Base-by-base conservation (phyloP, 441 rosid species). In the Jatropha multifida region DNA sequence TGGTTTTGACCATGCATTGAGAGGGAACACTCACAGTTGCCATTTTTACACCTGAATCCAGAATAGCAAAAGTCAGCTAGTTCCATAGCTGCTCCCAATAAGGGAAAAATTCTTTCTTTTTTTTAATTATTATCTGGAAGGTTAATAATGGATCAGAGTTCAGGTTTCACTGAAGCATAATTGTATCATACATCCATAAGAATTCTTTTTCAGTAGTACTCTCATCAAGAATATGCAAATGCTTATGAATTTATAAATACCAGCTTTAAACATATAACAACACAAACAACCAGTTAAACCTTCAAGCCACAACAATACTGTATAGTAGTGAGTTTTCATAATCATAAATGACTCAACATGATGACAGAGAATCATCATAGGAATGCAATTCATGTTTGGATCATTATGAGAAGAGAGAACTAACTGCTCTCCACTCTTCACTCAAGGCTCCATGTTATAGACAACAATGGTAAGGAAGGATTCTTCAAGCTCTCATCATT, bases 341-440 rank as follows among this genome's bases (percentile, higher is more conserved):
- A 38, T 37, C 48, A 63, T 38, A 63, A 63, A 38, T 26, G 40
- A 32, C 37, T 38, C 18, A 5, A 37, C 27, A 69, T 69, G 46
- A 38, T 4, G 26, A 52, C 10, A 20, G 17, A 15, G 17, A 15
- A 42, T 54, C 27, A 20, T 32, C 17, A 55, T 55, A 38, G 42
- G 12, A 18, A 69, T 10, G 5, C 79, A 64, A 58, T 80, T 80
- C 3, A 79, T 89, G 65, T 90, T 69, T 63, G 96, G 89, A 90
- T 92, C 90, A 78, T 74, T 74, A 89, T 83, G 88, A 90, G 91
- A 87, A 90, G 90, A 86, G 65, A 85, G 87, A 76, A 88, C 90
- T 71, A 66, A 62, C 72, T 76, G 83, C 85, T 80, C 76, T 80
- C 78, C 78, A 86, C 83, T 82, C 92, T 87, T 89, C 94, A 90